Percentiles rank a stretch among this genome's conserved stretches.
These are phyloP conservation scores for Daldinia sp. DNA, from an alignment of 2,329 filamentous ascomycete genomes.

Conservation along the genomic window DNA sequence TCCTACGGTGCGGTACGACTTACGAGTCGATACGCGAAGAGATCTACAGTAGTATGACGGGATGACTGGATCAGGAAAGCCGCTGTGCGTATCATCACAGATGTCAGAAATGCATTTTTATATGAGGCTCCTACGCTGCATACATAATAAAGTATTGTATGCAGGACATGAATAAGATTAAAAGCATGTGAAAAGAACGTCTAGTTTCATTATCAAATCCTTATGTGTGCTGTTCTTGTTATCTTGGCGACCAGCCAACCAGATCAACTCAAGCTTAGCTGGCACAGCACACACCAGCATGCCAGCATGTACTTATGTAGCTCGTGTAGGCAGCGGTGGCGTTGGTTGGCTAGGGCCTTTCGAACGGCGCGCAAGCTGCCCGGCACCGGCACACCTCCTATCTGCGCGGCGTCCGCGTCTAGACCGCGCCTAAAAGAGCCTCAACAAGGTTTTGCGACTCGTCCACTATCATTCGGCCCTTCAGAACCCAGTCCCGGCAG, in stretches of 20 bases:
- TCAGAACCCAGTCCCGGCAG: constrained; percentile 25
- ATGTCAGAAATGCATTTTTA: constrained; percentile 13
- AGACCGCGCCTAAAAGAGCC: constrained; percentile 41
- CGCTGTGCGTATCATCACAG: constrained; percentile 27
- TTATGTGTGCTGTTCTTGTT: constrained; percentile 5
- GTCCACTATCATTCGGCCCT: constrained; percentile 36
- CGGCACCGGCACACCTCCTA: constrained; percentile 24
- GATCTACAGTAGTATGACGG: constrained; percentile 26
- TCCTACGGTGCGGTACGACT: constrained; percentile 25
- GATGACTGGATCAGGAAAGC: constrained; percentile 34
- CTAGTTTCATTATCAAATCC: constrained; percentile 8
- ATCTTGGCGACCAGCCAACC: constrained; percentile 21
- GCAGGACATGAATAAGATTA: neutral
- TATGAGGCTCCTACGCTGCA: constrained; percentile 22
- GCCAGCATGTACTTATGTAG: neutral
- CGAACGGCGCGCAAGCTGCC: constrained; percentile 9
- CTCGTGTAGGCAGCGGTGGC: constrained; percentile 17
- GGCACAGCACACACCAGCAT: constrained; percentile 9
- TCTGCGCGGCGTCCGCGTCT: constrained; percentile 32
- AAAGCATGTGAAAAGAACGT: constrained; percentile 17
- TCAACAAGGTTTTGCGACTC: constrained; percentile 40
- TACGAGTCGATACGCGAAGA: constrained; percentile 36
- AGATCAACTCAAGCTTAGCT: constrained; percentile 6
- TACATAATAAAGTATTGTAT: constrained; percentile 5
- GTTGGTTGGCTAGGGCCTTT: constrained; percentile 25